phyloP scores from a whole-genome alignment of 176 grass and related monocot species.

The Hordeum marinum region DNA sequence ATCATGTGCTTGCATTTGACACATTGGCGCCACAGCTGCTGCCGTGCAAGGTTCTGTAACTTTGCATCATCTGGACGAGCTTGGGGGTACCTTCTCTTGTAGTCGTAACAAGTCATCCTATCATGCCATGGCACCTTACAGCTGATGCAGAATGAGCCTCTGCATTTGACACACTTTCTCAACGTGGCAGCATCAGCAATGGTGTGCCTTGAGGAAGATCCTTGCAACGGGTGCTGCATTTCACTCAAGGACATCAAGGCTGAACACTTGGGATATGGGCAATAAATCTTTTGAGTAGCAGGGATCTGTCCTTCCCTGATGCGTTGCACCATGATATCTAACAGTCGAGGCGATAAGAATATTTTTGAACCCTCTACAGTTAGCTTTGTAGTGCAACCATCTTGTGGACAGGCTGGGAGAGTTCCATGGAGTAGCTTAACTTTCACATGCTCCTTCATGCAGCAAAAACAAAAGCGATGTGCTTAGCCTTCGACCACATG shows the following conservation, averaged over 20 bases:
- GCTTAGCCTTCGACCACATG: constrained; percentile 44
- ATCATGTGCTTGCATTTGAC: constrained; percentile 85
- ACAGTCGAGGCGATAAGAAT: constrained; percentile 37
- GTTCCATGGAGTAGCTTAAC: constrained; percentile 55
- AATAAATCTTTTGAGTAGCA: constrained; percentile 67
- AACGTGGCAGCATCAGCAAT: constrained; percentile 33
- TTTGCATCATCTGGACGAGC: constrained; percentile 38
- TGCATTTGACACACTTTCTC: constrained; percentile 60
- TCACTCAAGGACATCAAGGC: constrained; percentile 60
- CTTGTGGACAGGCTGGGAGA: constrained; percentile 66
- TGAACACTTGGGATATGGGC: constrained; percentile 67
- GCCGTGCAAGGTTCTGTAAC: constrained; percentile 54
- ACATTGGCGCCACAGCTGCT: constrained; percentile 58
- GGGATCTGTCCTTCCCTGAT: constrained; percentile 65
- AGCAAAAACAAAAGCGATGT: constrained; percentile 78
- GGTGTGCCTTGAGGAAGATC: constrained; percentile 42
- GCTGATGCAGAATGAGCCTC: constrained; percentile 55
- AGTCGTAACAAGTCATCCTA: constrained; percentile 42
- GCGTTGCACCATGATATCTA: constrained; percentile 60
- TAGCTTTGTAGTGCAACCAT: constrained; percentile 62
- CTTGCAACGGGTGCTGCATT: constrained; percentile 30
- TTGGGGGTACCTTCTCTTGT: constrained; percentile 40
- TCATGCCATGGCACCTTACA: constrained; percentile 88
- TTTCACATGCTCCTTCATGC: constrained; percentile 82
- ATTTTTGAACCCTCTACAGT: constrained; percentile 47